phyloP scores from a whole-genome alignment of 78 protist genomes.

The Protostelium mycophagum region DNA sequence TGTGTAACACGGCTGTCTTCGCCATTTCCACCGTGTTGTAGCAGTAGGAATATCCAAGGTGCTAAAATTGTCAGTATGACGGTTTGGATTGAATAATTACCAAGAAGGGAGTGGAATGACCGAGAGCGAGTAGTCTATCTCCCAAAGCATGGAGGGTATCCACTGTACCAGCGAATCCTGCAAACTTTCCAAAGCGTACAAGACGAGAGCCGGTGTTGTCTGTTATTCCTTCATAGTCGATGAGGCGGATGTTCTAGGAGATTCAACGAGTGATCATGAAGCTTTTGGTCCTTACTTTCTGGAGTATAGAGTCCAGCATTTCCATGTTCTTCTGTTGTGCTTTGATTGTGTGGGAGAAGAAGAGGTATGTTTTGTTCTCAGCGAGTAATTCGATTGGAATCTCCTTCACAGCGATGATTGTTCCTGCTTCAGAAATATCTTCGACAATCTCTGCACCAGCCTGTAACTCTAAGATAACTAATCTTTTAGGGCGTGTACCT shows the following conservation, averaged over 20 bases:
- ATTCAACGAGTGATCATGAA: background rate
- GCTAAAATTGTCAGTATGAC: constrained; percentile 7
- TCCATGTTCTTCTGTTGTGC: constrained; percentile 92
- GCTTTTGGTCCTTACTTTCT: constrained; percentile 12
- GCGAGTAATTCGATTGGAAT: constrained; percentile 57
- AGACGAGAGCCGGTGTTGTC: constrained; percentile 65
- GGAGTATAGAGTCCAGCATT: constrained; percentile 69
- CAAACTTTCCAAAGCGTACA: constrained; percentile 82
- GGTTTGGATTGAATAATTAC: background rate
- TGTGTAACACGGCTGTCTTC: constrained; percentile 55
- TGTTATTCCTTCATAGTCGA: constrained; percentile 87
- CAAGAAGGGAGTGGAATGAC: constrained; percentile 75
- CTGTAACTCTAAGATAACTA: background rate
- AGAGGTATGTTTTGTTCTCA: constrained; percentile 57
- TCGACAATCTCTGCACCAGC: constrained; percentile 83
- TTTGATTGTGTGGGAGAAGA: constrained; percentile 86
- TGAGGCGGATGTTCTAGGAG: constrained; percentile 63
- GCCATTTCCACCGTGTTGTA: constrained; percentile 61
- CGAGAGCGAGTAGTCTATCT: constrained; percentile 65
- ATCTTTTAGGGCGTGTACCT: background rate
- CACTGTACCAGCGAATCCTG: constrained; percentile 88
- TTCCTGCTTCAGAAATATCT: constrained; percentile 62
- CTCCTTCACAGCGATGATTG: constrained; percentile 88
- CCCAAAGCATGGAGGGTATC: constrained; percentile 83
- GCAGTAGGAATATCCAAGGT: constrained; percentile 62